Base-by-base conservation (phyloP, 140 eudicot genomes). In the Senecio squalidus region DNA sequence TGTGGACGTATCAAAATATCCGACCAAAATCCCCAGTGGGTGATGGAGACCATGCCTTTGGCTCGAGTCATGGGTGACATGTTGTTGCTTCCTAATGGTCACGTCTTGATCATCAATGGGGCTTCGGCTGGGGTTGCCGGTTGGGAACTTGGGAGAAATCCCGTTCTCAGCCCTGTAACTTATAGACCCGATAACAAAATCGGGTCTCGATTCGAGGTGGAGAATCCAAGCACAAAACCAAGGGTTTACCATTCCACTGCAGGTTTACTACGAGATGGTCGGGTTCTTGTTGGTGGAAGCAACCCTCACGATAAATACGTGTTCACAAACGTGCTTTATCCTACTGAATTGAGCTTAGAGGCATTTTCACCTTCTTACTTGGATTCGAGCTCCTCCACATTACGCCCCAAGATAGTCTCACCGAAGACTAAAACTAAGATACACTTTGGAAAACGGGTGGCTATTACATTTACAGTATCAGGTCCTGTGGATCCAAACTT, bases 31-130 rank as follows among this genome's bases (percentile, higher is more conserved):
- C 80, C 92, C 0, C 53, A 71, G 29, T 83, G 95, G 95, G 50
- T 39, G 53, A 65, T 80, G 82, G 93, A 82, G 74, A 77, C 72
- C 36, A 86, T 86, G 95, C 92, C 92, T 3, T 0, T 65, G 71
- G 78, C 64, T 14, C 80, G 95, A 55, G 82, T 74, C 61, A 85
- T 85, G 95, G 78, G 87, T 22, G 95, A 85, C 48, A 85, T 85
- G 95, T 33, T 82, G 15, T 31, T 82, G 33, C 71, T 86, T 8
- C 92, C 92, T 0, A 79, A 80, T 0, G 95, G 81, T 2, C 46
- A 72, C 0, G 83, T 86, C 41, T 36, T 82, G 49, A 71, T 86
- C 9, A 80, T 86, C 2, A 83, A 86, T 15, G 93, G 95, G 0
- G 92, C 33, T 8, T 66, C 75, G 0, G 17, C 62, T 11, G 95